Evolutionary conservation across 805 yeast species (phyloP).

Genomic region (Wickerhamiella domercqiae): DNA sequence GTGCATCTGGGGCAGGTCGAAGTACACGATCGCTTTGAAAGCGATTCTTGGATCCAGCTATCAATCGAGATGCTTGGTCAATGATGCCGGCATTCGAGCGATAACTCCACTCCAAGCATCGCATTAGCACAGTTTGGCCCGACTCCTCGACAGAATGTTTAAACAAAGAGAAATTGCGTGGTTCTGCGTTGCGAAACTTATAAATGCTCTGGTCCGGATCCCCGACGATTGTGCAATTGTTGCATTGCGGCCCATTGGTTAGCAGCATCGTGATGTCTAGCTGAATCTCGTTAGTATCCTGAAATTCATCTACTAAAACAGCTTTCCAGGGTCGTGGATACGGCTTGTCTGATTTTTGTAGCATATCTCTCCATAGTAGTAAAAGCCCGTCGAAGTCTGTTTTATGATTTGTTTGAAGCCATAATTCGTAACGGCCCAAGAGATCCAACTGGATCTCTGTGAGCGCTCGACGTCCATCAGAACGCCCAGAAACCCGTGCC

Average conservation of each 20-base stretch:
- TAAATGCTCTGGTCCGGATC: conserved; percentile 95
- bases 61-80: conserved; percentile 37
- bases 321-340: too few species aligned
- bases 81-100: conserved; percentile 62
- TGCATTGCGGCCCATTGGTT: conserved; percentile 18
- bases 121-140: conserved; percentile 24
- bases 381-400: conserved; percentile 80
- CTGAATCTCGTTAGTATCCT: conserved; percentile 75
- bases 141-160: conserved; percentile 21
- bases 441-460: not conserved
- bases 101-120: conserved; percentile 54
- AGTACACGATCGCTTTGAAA: conserved; percentile 3
- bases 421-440: conserved; percentile 33
- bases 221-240: conserved; percentile 69
- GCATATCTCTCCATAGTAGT: conserved; percentile 35
- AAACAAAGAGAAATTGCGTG: conserved; percentile 50
- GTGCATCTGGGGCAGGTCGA: conserved; percentile 41
- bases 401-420: conserved; percentile 28
- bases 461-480: not conserved
- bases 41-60: not conserved
- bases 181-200: conserved; percentile 69
- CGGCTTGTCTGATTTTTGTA: conserved; percentile 25
- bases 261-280: conserved; percentile 46
- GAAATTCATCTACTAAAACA: conserved; percentile 85
- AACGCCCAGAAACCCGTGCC: conserved; percentile 15